phyloP scores from a whole-genome alignment of 192 early-diverging fungal genomes.

The Dimargaris verticillata region DNA sequence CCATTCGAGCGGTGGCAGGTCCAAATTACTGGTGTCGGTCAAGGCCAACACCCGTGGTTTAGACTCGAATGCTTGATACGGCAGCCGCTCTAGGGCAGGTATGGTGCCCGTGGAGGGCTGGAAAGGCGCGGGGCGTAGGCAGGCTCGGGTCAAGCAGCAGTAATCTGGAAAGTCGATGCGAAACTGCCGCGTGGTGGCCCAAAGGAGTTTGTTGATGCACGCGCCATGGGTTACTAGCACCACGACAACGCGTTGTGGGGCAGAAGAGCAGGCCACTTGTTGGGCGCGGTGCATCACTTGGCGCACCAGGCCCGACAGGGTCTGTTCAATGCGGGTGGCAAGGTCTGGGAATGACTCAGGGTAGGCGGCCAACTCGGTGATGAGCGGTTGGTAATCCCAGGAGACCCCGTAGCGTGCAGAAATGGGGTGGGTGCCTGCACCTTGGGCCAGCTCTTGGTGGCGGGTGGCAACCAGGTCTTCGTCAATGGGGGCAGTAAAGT shows the following conservation, averaged over 20 bases:
- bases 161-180: background rate
- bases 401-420: background rate
- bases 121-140: background rate
- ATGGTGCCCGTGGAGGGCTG: background rate
- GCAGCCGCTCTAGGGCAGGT: background rate
- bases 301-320: background rate
- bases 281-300: background rate
- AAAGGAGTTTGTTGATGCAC: background rate
- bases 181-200: background rate
- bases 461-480: background rate
- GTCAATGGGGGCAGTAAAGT: background rate
- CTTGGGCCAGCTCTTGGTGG: background rate
- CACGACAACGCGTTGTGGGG: background rate
- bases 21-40: background rate
- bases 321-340: background rate
- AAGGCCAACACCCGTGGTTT: background rate
- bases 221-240: slow-evolving; percentile 5
- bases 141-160: background rate
- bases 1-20: background rate
- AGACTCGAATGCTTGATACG: background rate
- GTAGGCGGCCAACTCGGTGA: background rate
- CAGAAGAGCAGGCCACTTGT: background rate
- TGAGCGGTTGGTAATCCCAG: background rate
- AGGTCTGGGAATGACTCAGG: background rate
- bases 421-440: background rate